Percentiles rank a stretch among this genome's conserved stretches.
phyloP scores from a whole-genome alignment of 352 stramenopile species.

The Phytophthora cajani region DNA sequence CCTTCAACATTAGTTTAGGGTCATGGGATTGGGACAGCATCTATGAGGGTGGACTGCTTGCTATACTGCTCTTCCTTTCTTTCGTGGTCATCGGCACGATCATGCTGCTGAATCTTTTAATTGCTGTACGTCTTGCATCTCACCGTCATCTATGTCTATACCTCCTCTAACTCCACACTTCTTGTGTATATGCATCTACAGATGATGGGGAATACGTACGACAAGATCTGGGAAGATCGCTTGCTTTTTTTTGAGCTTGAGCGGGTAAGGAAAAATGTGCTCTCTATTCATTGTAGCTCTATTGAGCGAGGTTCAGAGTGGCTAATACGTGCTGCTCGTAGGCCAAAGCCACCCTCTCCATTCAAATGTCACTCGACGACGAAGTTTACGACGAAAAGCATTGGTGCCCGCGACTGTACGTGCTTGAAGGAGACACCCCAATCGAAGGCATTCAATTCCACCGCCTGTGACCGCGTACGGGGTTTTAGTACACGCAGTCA shows the following conservation, averaged over 20 bases:
- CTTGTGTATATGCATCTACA: slow-evolving; percentile 19
- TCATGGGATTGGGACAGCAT: slow-evolving; percentile 82
- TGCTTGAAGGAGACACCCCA: slow-evolving; percentile 73
- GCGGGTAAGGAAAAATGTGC: slow-evolving; percentile 42
- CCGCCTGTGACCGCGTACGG: slow-evolving; percentile 47
- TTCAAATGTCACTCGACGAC: slow-evolving; percentile 72
- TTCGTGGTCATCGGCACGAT: slow-evolving; percentile 85
- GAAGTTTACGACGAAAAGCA: slow-evolving; percentile 75
- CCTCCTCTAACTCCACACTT: background rate
- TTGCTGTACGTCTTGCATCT: slow-evolving; percentile 55
- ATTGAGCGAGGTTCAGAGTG: slow-evolving; percentile 11
- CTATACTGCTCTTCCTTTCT: slow-evolving; percentile 71
- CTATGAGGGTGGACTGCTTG: slow-evolving; percentile 71
- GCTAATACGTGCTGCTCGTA: slow-evolving; percentile 23
- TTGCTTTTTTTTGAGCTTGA: slow-evolving; percentile 86
- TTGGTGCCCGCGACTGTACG: slow-evolving; percentile 78
- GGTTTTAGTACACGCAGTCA: slow-evolving; percentile 45
- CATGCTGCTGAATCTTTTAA: slow-evolving; percentile 83
- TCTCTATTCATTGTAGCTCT: slow-evolving; percentile 9
- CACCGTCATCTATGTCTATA: background rate
- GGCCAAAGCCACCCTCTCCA: slow-evolving; percentile 79
- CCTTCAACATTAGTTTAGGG: slow-evolving; percentile 78
- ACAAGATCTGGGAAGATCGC: slow-evolving; percentile 86
- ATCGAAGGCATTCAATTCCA: slow-evolving; percentile 85
- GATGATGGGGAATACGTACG: slow-evolving; percentile 88